Conservation (phyloP, 305 asterid genomes). For the Plantago coronopus region DNA sequence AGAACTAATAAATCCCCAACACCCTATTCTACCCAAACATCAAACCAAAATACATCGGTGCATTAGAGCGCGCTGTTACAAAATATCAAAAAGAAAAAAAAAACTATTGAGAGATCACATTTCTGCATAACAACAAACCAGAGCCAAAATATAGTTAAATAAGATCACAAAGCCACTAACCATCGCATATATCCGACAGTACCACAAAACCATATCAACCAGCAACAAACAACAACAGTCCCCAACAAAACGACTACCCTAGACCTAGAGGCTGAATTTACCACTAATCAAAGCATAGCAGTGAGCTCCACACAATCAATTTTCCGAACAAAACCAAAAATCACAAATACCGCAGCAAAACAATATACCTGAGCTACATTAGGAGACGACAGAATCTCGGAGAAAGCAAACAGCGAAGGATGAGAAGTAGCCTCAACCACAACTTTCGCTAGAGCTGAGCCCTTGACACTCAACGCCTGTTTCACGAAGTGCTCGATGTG, state of each 20-base stretch:
- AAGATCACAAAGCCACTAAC: conserved; percentile 7
- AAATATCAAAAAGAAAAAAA: no score
- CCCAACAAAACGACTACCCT: no score
- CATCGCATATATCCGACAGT: background rate
- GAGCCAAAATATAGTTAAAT: no score
- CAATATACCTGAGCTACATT: conserved; percentile 52
- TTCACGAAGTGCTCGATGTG: conserved; percentile 75
- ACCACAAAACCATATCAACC: background rate
- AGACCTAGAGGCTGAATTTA: no score
- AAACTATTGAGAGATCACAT: no score
- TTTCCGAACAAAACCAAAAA: background rate
- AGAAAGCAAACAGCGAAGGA: conserved; percentile 92
- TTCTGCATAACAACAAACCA: no score
- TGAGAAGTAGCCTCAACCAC: conserved; percentile 93
- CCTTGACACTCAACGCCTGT: conserved; percentile 54
- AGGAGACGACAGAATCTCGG: conserved; percentile 80
- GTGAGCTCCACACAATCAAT: background rate
- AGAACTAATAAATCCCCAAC: no score
- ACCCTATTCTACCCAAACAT: no score
- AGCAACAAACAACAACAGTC: no score
- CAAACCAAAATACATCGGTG: no score
- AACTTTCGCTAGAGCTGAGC: conserved; percentile 52
- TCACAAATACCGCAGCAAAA: background rate
- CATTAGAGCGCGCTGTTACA: no score
- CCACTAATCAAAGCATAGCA: background rate